These are phyloP conservation scores for Tolypocladium pustulatum DNA, from an alignment of 2,329 filamentous ascomycete species.

Conservation along the genomic window DNA sequence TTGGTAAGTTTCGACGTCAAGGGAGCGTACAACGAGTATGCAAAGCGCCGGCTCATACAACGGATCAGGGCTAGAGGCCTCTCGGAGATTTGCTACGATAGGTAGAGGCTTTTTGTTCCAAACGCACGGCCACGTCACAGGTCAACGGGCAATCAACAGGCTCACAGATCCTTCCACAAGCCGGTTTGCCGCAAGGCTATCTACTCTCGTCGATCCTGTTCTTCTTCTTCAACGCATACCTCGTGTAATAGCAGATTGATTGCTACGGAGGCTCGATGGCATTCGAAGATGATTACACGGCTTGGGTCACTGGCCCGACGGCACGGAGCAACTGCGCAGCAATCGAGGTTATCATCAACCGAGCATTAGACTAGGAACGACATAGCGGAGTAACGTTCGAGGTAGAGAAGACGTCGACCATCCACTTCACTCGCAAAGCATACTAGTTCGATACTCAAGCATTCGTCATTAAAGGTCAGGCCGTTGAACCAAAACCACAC, in stretches of 20 bases:
- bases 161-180: conserved; percentile 4
- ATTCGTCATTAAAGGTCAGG: not conserved
- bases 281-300: conserved; percentile 7
- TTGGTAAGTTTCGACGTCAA: conserved; percentile 7
- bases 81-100: not conserved
- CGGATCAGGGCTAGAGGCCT: conserved; percentile 6
- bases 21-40: conserved; percentile 7
- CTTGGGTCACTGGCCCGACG: conserved; percentile 5
- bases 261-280: conserved; percentile 1
- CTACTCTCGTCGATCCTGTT: conserved; percentile 24
- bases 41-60: conserved; percentile 6
- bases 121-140: not conserved
- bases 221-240: conserved; percentile 15
- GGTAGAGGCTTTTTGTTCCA: no score
- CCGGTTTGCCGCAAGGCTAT: conserved; percentile 20
- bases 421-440: conserved; percentile 4
- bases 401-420: conserved; percentile 13
- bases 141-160: not conserved
- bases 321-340: conserved; percentile 7
- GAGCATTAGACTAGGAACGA: conserved; percentile 10
- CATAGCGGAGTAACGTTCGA: conserved; percentile 15
- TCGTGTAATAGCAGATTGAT: not conserved
- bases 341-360: conserved; percentile 12
- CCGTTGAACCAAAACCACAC: not conserved
- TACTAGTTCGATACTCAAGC: not conserved